Base-by-base conservation (phyloP, 2,329 filamentous ascomycete species). In the Stagonosporopsis rhizophila region DNA sequence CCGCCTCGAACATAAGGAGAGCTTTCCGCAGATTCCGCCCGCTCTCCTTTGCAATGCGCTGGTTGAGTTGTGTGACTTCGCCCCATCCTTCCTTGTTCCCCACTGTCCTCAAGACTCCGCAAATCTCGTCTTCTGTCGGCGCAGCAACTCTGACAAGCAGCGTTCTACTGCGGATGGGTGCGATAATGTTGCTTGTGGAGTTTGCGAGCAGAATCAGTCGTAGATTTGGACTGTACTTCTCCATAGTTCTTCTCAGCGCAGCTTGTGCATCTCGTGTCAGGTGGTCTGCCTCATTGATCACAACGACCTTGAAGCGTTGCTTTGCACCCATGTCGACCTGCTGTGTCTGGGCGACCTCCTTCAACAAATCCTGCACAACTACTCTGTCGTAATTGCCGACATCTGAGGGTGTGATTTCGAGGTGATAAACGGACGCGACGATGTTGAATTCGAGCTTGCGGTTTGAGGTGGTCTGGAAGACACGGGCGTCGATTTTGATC, bases 381-480 rank as follows among this genome's bases (percentile, higher is more conserved):
- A 99, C 95, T 51, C 95, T 86, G 77, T 99, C 95, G 72, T 97
- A 97, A 76, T 90, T 96, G 59, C 94, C 95, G 4, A 99, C 95
- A 68, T 99, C 95, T 1, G 92, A 96, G 0, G 95, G 95, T 7
- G 95, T 99, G 72, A 99, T 99, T 77, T 99, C 95, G 68, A 99
- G 88, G 77, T 99, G 95, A 79, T 99, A 99, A 62, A 97, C 88
- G 0, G 94, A 98, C 40, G 93, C 88, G 51, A 99, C 95, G 62
- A 99, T 96, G 80, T 97, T 99, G 85, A 99, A 99, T 79, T 99
- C 95, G 68, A 99, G 89, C 79, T 99, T 99, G 74, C 95, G 92
- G 77, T 96, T 98, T 72, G 89, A 90, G 20, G 87, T 93, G 1
- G 95, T 98, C 78, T 96, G 93, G 81, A 99, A 99, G 56, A 97